Evolutionary conservation across 257 asterid genomes (phyloP).

Genomic region (Nicotiana obtusifolia): DNA sequence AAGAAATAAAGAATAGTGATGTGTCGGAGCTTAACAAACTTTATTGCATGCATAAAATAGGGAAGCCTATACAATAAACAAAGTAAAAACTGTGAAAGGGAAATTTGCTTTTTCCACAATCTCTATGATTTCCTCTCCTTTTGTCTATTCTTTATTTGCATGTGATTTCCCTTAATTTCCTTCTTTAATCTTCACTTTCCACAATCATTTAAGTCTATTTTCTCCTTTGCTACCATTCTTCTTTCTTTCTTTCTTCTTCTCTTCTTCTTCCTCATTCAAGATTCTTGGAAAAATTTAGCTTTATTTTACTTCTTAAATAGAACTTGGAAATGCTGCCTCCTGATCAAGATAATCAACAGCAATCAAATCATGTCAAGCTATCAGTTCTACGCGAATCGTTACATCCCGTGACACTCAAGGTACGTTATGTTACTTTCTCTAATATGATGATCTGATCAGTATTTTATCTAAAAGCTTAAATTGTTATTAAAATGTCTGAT

Average conservation of each 20-base stretch:
- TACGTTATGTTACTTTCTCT: background rate
- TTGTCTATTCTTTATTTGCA: constrained; percentile 22
- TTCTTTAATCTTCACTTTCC: background rate
- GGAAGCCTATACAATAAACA: background rate
- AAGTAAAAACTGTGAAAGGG: background rate
- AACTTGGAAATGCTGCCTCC: too few relatives aligned
- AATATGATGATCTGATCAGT: too few relatives aligned
- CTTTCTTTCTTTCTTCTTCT: background rate
- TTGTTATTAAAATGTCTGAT: background rate
- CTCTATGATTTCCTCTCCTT: background rate
- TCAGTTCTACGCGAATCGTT: constrained; percentile 45
- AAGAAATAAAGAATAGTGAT: too few relatives aligned
- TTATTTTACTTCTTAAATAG: too few relatives aligned
- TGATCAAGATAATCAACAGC: constrained; percentile 17
- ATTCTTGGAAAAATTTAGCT: too few relatives aligned
- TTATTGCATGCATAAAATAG: background rate
- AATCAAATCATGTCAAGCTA: constrained; percentile 15
- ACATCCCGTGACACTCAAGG: constrained; percentile 61
- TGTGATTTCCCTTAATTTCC: constrained; percentile 21
- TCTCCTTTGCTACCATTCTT: background rate
- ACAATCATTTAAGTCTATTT: background rate
- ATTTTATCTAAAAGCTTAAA: too few relatives aligned
- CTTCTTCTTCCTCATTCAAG: background rate
- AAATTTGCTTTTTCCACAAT: background rate
- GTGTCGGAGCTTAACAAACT: background rate